Conservation (phyloP, 352 stramenopile genomes). For the Globisporangium solare region DNA sequence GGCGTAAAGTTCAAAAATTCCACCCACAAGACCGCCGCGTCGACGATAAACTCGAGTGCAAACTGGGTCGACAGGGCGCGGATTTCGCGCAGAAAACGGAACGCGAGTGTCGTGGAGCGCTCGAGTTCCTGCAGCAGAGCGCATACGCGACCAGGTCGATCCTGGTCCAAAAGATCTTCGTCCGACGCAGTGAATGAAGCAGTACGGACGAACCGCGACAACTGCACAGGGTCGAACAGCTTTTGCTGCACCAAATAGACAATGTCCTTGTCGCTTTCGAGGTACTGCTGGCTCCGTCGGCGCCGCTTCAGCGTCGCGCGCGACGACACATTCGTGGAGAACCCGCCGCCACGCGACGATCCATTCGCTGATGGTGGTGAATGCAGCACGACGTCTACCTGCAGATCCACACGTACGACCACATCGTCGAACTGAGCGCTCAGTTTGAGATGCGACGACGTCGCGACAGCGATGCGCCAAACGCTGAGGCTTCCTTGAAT, state of each 20-base stretch:
- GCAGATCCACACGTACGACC: slow-evolving; percentile 38
- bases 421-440: slow-evolving; percentile 46
- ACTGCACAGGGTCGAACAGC: slow-evolving; percentile 35
- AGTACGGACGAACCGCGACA: slow-evolving; percentile 21
- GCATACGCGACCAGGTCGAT: slow-evolving; percentile 22
- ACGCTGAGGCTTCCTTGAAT: slow-evolving; percentile 50
- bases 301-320: slow-evolving; percentile 20
- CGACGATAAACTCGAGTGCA: slow-evolving; percentile 36
- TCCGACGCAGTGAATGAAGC: slow-evolving; percentile 9
- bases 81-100: slow-evolving; percentile 52
- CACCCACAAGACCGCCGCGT: slow-evolving; percentile 46
- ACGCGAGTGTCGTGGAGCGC: slow-evolving; percentile 42
- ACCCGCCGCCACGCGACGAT: slow-evolving; percentile 1
- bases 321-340: slow-evolving; percentile 21
- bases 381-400: slow-evolving; percentile 28
- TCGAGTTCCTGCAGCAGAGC: slow-evolving; percentile 46
- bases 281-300: slow-evolving; percentile 22
- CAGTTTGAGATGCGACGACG: slow-evolving; percentile 35
- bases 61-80: slow-evolving; percentile 53
- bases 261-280: slow-evolving; percentile 36
- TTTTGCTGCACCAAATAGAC: slow-evolving; percentile 45
- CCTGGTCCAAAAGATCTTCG: slow-evolving; percentile 18
- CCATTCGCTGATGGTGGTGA: background rate
- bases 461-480: slow-evolving; percentile 47
- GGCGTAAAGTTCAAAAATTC: slow-evolving; percentile 63